Evolutionary conservation across 2,329 filamentous ascomycete genomes (phyloP).

Genomic region (Phoma sp.): DNA sequence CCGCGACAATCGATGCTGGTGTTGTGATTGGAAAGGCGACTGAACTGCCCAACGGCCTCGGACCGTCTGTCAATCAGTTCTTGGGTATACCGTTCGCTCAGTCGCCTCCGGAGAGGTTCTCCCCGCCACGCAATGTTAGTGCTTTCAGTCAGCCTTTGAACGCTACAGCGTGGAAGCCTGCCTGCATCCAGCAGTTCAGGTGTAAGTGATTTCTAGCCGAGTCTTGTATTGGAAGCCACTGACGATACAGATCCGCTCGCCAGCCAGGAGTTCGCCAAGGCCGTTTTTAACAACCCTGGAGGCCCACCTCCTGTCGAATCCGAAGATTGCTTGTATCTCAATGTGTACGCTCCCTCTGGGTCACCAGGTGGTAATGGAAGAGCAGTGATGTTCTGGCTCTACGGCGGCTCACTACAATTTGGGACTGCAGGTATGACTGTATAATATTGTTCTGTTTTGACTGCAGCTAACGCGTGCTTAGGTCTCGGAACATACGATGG

Average conservation of each 20-base stretch:
- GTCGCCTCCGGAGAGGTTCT: conserved; percentile 35
- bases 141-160: conserved; percentile 25
- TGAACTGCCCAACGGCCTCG: conserved; percentile 24
- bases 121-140: conserved; percentile 22
- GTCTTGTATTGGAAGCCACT: too few relatives aligned
- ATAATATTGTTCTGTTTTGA: not conserved
- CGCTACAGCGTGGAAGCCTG: conserved; percentile 23
- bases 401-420: conserved; percentile 36
- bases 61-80: conserved; percentile 35
- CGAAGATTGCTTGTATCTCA: conserved; percentile 51
- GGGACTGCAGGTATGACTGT: conserved; percentile 24
- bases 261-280: conserved; percentile 19
- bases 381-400: conserved; percentile 42
- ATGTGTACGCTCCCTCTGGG: conserved; percentile 44
- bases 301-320: conserved; percentile 30
- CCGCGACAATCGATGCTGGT: conserved; percentile 33
- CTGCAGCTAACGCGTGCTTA: not conserved
- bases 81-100: conserved; percentile 39
- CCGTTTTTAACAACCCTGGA: conserved; percentile 29
- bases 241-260: conserved; percentile 23
- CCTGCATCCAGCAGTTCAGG: conserved; percentile 36
- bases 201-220: conserved; percentile 12
- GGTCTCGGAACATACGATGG: conserved; percentile 32
- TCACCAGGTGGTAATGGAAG: conserved; percentile 21
- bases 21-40: conserved; percentile 35